Percentiles rank a stretch among this genome's conserved stretches.
Conservation (phyloP, 2,329 filamentous ascomycete genomes). For the Aspergillus novoparasiticus region DNA sequence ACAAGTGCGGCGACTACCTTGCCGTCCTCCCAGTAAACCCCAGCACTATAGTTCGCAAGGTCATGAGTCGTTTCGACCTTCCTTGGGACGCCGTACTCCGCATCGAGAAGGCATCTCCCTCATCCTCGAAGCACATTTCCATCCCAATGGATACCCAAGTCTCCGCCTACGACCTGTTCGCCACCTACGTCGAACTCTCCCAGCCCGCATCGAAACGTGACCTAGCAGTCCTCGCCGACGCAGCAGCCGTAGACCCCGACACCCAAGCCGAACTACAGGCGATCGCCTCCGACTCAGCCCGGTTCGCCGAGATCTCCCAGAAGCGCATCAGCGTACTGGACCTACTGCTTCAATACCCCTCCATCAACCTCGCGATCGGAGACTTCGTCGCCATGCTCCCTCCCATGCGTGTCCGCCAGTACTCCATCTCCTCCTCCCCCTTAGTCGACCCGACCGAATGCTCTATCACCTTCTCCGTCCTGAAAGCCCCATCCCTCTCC, state of each 20-base stretch:
- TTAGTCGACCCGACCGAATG: conserved; percentile 59
- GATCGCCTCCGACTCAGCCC: conserved; percentile 31
- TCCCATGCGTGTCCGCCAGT: conserved; percentile 75
- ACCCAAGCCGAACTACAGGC: conserved; percentile 46
- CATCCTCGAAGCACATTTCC: conserved; percentile 34
- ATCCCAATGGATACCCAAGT: conserved; percentile 61
- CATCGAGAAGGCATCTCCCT: conserved; percentile 56
- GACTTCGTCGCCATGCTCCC: conserved; percentile 72
- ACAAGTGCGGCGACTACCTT: conserved; percentile 75
- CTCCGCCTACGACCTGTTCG: conserved; percentile 65
- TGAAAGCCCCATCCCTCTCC: conserved; percentile 57
- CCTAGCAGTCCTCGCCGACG: conserved; percentile 48
- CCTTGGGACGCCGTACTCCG: conserved; percentile 70
- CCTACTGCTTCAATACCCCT: conserved; percentile 65
- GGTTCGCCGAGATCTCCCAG: conserved; percentile 51
- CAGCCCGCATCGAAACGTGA: conserved; percentile 72
- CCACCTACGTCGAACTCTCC: conserved; percentile 71
- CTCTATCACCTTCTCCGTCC: conserved; percentile 70
- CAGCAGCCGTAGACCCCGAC: conserved; percentile 51
- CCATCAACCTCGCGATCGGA: conserved; percentile 63
- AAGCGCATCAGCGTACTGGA: conserved; percentile 64
- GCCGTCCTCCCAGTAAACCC: conserved; percentile 73
- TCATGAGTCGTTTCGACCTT: conserved; percentile 65
- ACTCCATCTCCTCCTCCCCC: conserved; percentile 77
- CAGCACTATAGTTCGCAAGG: conserved; percentile 61